Conservation (phyloP, 495 filamentous ascomycete species). For the Neurospora africana region DNA sequence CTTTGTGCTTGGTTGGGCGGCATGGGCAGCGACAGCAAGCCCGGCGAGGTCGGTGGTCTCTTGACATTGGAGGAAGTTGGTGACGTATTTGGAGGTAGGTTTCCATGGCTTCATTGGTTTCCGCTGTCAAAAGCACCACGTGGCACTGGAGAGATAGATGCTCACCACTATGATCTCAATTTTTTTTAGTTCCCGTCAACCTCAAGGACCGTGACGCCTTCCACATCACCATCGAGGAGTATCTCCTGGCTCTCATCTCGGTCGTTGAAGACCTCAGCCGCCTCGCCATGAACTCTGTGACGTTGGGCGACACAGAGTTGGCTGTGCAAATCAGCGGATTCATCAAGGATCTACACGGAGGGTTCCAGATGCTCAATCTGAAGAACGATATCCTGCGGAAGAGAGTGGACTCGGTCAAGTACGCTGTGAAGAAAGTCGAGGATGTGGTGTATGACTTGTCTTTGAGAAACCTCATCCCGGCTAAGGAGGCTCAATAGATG, state of each 20-base stretch:
- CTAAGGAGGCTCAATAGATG: conserved; percentile 15
- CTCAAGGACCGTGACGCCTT: conserved; percentile 83
- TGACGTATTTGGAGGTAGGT: conserved; percentile 57
- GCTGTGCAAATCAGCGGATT: conserved; percentile 81
- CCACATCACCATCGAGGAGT: conserved; percentile 94
- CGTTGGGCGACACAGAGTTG: conserved; percentile 73
- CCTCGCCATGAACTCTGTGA: conserved; percentile 92
- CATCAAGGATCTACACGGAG: conserved; percentile 88
- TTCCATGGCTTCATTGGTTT: not conserved
- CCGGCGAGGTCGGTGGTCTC: conserved; percentile 47
- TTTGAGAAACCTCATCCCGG: conserved; percentile 70
- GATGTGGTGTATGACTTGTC: conserved; percentile 95
- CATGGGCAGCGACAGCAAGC: conserved; percentile 28
- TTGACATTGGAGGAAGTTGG: conserved; percentile 85
- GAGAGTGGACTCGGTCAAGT: conserved; percentile 89
- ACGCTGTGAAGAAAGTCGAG: conserved; percentile 94
- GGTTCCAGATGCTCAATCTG: conserved; percentile 91
- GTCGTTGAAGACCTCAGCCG: conserved; percentile 87
- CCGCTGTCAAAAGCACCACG: not conserved
- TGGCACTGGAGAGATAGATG: not conserved
- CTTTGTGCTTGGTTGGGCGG: conserved; percentile 72
- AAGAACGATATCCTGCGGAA: conserved; percentile 90
- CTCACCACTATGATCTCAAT: not conserved
- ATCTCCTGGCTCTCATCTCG: conserved; percentile 73
- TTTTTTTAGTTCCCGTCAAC: conserved; percentile 72